Base-by-base conservation (phyloP, 2,329 filamentous ascomycete genomes). In the Xylariaceae sp. region DNA sequence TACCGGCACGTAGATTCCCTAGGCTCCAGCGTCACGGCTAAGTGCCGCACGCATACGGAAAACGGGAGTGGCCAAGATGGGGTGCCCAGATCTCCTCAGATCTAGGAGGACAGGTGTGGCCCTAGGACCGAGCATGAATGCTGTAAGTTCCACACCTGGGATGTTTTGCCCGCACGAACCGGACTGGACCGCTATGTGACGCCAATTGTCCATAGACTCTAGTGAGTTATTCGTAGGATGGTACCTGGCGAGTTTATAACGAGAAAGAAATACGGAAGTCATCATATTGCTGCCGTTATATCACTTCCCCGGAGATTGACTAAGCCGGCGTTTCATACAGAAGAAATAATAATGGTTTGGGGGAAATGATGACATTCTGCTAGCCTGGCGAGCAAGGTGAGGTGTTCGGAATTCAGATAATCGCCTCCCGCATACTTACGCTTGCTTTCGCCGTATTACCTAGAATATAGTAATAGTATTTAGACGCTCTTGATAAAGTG, bases 71-170 rank as follows among this genome's bases (percentile, higher is more conserved):
- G 8, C 8, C 26, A 26, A 26, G 5, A 26, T 26, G 26, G 26
- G 8, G 26, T 26, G n/a, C n/a, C n/a, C n/a, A n/a, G n/a, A n/a
- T n/a, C n/a, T n/a, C 43, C 47, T 5, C 26, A 37, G 13, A 7
- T 47, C 8, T 55, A 48, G 53, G 44, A 47, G 26, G 51, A 54
- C 16, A 34, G 39, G 8, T n/a, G 16, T 15, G 43, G 42, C 2
- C 29, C n/a, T 18, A 7, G 5, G 8, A 16, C 9, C 3, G 21
- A 21, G 26, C 53, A 51, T n/a, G 37, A 46, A 6, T 49, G 51
- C 40, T 55, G 53, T 29, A 37, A 18, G 12, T 55, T 43, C 30
- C 53, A 55, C 21, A 55, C 53, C 3, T 55, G 53, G 43, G 39
- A 9, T 55, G 53, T 21, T 55, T 47, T 40, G 48, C 47, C n/a